phyloP scores from a whole-genome alignment of 2,329 filamentous ascomycete species.

The Neurospora crassa region DNA sequence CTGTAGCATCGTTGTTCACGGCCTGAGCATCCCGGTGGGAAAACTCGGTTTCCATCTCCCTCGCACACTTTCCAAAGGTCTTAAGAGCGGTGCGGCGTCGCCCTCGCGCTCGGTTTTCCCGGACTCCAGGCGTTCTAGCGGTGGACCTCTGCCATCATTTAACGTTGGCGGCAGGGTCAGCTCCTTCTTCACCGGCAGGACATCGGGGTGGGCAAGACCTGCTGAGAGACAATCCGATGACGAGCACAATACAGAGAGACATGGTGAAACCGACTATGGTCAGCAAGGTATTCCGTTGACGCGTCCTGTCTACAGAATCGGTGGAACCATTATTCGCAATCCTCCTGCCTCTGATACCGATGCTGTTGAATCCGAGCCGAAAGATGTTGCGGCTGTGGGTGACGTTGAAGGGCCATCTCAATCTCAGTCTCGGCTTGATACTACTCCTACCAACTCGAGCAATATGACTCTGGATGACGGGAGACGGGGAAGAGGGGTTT shows the following conservation, averaged over 20 bases:
- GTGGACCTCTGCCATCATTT: conserved; percentile 17
- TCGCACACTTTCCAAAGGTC: conserved; percentile 45
- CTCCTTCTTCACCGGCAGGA: conserved; percentile 14
- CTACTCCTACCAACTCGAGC: neutral
- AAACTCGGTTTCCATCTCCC: conserved; percentile 57
- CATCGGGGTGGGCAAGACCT: conserved; percentile 5
- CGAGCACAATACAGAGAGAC: neutral
- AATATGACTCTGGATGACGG: neutral
- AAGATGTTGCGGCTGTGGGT: neutral
- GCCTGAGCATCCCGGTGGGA: conserved; percentile 68
- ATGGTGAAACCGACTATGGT: neutral
- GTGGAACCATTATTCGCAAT: conserved; percentile 27
- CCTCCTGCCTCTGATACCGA: neutral
- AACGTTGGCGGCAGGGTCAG: conserved; percentile 22
- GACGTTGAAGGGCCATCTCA: neutral
- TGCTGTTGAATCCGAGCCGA: neutral
- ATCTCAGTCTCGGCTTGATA: neutral
- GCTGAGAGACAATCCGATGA: conserved; percentile 2
- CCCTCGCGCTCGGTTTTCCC: conserved; percentile 3
- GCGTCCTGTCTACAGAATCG: conserved; percentile 29
- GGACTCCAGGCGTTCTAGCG: conserved; percentile 10
- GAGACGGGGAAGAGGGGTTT: neutral
- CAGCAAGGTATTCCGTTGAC: conserved; percentile 10
- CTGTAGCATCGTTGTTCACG: conserved; percentile 78
- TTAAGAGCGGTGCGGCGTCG: conserved; percentile 11